Evolutionary conservation across 2,329 filamentous ascomycete species (phyloP).

Genomic region (Clonostachys byssicola): DNA sequence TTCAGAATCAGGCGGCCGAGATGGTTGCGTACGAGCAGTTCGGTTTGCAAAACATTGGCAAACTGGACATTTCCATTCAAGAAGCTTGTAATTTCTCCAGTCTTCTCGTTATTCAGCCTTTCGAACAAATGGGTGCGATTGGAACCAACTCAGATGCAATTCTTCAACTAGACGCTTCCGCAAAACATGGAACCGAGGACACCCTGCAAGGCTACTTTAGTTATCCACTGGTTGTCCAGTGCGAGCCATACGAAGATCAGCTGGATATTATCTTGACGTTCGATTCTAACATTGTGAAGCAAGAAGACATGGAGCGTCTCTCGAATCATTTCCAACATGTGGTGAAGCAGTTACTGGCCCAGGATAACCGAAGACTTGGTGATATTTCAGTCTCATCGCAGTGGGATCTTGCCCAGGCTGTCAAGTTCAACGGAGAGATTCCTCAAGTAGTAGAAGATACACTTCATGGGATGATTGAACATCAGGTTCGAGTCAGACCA

Average conservation of each 20-base stretch:
- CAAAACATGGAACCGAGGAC: not conserved
- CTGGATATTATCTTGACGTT: constrained; percentile 3
- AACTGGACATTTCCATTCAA: constrained; percentile 2
- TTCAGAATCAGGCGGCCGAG: constrained; percentile 4
- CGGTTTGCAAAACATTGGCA: constrained; percentile 11
- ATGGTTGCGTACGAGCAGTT: constrained; percentile 8
- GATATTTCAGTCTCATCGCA: not conserved
- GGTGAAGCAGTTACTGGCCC: constrained; percentile 7
- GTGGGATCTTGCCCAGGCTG: constrained; percentile 1
- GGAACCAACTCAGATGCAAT: not conserved
- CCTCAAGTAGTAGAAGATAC: not conserved
- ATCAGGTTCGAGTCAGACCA: constrained; percentile 9
- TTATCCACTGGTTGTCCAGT: constrained; percentile 1
- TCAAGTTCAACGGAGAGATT: not conserved
- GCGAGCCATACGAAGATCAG: not conserved
- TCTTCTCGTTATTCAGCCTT: constrained; percentile 8
- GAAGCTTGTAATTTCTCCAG: constrained; percentile 8
- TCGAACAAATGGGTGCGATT: not conserved
- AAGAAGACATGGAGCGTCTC: not conserved
- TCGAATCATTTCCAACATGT: constrained; percentile 8
- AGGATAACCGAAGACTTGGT: not conserved
- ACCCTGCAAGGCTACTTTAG: constrained; percentile 2
- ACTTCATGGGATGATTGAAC: not conserved
- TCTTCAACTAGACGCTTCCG: not conserved
- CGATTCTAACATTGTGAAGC: not conserved